These are phyloP conservation scores for Pelargonium australe DNA, from an alignment of 441 rosid genomes.

Conservation along the genomic window DNA sequence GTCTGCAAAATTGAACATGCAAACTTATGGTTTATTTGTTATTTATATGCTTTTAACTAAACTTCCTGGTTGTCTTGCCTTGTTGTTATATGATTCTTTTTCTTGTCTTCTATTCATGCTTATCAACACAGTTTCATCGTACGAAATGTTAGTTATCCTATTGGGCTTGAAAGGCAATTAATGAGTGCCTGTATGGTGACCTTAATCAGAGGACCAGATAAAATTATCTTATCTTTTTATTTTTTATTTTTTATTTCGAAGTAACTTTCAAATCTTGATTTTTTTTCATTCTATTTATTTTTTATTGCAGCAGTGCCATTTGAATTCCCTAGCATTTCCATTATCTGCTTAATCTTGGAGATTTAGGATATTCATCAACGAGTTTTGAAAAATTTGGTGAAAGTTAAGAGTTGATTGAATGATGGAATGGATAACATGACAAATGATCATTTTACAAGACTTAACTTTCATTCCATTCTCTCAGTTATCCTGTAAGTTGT, in stretches of 20 bases:
- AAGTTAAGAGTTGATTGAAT: neutral
- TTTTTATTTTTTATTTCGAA: neutral
- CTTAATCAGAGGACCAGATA: neutral
- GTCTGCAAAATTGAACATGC: constrained; percentile 12
- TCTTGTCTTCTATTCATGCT: neutral
- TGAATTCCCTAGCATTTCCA: neutral
- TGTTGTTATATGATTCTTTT: constrained; percentile 1
- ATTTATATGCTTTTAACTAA: neutral
- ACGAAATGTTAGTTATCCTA: neutral
- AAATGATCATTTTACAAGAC: neutral
- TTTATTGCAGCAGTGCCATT: neutral
- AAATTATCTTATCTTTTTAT: too few species aligned
- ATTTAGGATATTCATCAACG: neutral
- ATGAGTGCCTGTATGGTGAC: neutral
- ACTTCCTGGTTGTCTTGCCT: neutral
- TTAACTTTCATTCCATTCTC: neutral
- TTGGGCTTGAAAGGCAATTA: neutral
- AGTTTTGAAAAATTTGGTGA: neutral
- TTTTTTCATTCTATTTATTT: neutral
- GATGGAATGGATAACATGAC: too few species aligned
- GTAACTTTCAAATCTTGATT: neutral
- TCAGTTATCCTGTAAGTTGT: neutral
- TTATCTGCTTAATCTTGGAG: constrained; percentile 3
- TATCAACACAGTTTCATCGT: neutral
- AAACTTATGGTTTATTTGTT: neutral